A percentile compares a stretch with the other conserved stretches of the same genome.
These are phyloP conservation scores for Candida yuanshanica DNA, from an alignment of 805 yeast species.

Conservation along the genomic window DNA sequence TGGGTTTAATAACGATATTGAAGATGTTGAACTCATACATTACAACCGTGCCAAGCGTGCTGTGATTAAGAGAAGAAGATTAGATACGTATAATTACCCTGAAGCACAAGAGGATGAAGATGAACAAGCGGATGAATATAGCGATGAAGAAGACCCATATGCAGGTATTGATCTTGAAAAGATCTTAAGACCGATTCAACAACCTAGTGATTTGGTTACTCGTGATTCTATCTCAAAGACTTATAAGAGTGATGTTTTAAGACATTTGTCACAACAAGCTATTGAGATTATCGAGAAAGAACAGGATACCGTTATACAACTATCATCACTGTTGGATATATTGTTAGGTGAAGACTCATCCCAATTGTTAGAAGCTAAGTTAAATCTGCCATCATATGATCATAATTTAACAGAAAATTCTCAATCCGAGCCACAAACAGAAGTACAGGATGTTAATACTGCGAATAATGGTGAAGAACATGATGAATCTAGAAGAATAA, in stretches of 20 bases:
- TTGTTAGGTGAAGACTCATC: constrained; percentile 85
- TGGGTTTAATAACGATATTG: constrained; percentile 26
- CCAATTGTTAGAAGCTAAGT: constrained; percentile 53
- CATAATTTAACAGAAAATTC: constrained; percentile 41
- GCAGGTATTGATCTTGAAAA: constrained; percentile 46
- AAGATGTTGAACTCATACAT: constrained; percentile 16
- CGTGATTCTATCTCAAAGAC: constrained; percentile 68
- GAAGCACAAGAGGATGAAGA: constrained; percentile 27
- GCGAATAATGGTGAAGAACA: constrained; percentile 9
- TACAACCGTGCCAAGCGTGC: constrained; percentile 29
- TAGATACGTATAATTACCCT: constrained; percentile 13
- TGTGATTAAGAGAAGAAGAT: constrained; percentile 26
- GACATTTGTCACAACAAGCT: constrained; percentile 62
- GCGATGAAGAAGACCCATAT: constrained; percentile 38
- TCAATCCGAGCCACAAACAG: background rate
- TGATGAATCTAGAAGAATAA: constrained; percentile 25
- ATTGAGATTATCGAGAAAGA: constrained; percentile 77
- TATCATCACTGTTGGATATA: constrained; percentile 67
- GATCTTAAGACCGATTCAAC: constrained; percentile 69
- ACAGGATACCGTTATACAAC: constrained; percentile 66
- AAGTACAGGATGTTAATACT: constrained; percentile 18
- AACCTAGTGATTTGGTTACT: constrained; percentile 70
- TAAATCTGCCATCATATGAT: constrained; percentile 66
- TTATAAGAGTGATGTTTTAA: constrained; percentile 50
- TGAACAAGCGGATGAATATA: constrained; percentile 24